These are phyloP conservation scores for Knufia fluminis DNA, from an alignment of 2,329 filamentous ascomycete genomes.

Conservation along the genomic window DNA sequence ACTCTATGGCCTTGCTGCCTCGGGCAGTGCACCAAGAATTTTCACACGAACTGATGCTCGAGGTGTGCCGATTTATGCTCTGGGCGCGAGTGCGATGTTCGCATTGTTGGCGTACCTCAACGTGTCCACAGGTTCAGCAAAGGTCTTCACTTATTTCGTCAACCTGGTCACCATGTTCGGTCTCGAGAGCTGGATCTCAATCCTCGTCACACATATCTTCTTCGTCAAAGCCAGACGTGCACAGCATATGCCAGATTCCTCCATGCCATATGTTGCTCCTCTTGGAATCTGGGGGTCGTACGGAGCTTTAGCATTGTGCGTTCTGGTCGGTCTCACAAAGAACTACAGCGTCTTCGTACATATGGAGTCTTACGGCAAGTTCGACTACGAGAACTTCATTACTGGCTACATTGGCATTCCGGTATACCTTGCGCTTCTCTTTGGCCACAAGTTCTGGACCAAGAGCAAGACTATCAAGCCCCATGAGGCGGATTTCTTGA, in stretches of 20 bases:
- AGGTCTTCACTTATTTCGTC: slow-evolving; percentile 57
- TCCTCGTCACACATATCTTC: slow-evolving; percentile 58
- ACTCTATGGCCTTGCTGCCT: slow-evolving; percentile 61
- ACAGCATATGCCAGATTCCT: slow-evolving; percentile 47
- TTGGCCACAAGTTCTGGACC: slow-evolving; percentile 55
- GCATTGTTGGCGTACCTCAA: slow-evolving; percentile 62
- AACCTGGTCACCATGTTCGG: slow-evolving; percentile 59
- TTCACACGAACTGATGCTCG: slow-evolving; percentile 62
- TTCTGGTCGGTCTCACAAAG: slow-evolving; percentile 69
- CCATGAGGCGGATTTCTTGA: slow-evolving; percentile 58
- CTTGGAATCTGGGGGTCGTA: slow-evolving; percentile 63
- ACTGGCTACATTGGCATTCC: slow-evolving; percentile 71
- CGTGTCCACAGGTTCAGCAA: slow-evolving; percentile 47
- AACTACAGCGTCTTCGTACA: slow-evolving; percentile 65
- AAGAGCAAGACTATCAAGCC: slow-evolving; percentile 48
- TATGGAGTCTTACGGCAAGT: slow-evolving; percentile 42
- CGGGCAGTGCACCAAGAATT: slow-evolving; percentile 62
- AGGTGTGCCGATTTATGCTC: slow-evolving; percentile 60
- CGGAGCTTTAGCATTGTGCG: slow-evolving; percentile 59
- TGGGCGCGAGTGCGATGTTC: slow-evolving; percentile 53
- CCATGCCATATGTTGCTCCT: slow-evolving; percentile 58
- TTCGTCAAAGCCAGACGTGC: slow-evolving; percentile 55
- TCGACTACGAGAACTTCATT: slow-evolving; percentile 68
- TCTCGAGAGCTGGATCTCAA: slow-evolving; percentile 58
- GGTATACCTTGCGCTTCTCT: slow-evolving; percentile 59